Conservation (phyloP, 2,329 filamentous ascomycete species). For the Fusarium equiseti region DNA sequence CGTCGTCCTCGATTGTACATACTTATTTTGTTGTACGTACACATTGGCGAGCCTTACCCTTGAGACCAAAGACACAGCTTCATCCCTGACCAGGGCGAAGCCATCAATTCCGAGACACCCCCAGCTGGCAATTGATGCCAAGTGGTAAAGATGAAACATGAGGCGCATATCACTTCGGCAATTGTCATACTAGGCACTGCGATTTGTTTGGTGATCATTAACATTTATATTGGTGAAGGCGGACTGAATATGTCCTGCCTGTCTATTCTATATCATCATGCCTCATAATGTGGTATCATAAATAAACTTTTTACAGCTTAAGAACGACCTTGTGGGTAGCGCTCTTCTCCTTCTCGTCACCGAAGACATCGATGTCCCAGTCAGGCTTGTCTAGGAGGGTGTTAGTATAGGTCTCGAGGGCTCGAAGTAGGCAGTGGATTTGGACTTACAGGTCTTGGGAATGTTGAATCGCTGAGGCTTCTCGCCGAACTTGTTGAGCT, state of each 20-base stretch:
- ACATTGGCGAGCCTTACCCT: neutral
- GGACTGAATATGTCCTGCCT: neutral
- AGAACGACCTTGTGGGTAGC: constrained; percentile 62
- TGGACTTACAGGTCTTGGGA: constrained; percentile 56
- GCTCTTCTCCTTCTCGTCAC: constrained; percentile 64
- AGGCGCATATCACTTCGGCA: constrained; percentile 1
- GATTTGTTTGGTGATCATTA: constrained; percentile 15
- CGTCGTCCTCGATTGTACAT: neutral
- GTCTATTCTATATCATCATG: constrained; percentile 33
- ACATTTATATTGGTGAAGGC: constrained; percentile 15
- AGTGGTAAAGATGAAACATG: neutral
- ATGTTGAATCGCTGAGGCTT: constrained; percentile 60
- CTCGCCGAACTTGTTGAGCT: constrained; percentile 72
- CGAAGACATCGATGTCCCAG: constrained; percentile 70
- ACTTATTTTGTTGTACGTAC: neutral
- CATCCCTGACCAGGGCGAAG: neutral
- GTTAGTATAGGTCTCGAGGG: constrained; percentile 9
- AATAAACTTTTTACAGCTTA: constrained; percentile 42
- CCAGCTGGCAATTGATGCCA: constrained; percentile 2
- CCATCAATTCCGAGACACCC: neutral
- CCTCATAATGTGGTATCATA: constrained; percentile 38
- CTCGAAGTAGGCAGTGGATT: neutral
- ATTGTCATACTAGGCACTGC: neutral
- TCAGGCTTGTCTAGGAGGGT: constrained; percentile 58
- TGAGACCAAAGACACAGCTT: neutral